phyloP scores from a whole-genome alignment of 768 basidiomycete genomes.

The Termitomyces sp. region DNA sequence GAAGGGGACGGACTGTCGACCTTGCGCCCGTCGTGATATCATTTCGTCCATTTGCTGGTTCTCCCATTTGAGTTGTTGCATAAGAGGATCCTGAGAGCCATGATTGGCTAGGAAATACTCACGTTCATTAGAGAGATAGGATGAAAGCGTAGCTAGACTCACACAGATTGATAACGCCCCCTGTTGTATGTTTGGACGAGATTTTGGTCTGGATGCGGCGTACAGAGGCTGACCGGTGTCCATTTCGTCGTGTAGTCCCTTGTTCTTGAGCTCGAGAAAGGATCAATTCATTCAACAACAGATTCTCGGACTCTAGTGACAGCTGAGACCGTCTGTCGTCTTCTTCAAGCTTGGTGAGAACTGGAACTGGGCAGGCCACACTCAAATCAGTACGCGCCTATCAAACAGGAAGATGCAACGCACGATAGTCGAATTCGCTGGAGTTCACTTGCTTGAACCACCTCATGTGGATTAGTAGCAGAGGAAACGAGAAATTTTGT shows the following conservation, averaged over 20 bases:
- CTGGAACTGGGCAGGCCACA: not conserved
- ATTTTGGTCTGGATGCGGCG: not conserved
- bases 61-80: not conserved
- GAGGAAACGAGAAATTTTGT: not conserved
- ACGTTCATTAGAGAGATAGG: not conserved
- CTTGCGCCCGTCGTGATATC: not conserved
- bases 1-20: not conserved
- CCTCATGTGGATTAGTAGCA: not conserved
- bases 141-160: not conserved
- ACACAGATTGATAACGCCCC: not conserved
- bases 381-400: not conserved
- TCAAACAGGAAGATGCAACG: not conserved
- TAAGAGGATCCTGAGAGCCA: not conserved
- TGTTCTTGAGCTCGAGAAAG: not conserved
- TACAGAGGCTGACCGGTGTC: not conserved
- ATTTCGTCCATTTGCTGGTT: constrained; percentile 2
- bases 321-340: not conserved
- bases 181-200: not conserved
- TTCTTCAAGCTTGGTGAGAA: not conserved
- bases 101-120: not conserved
- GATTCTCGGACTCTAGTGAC: not conserved
- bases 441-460: constrained; percentile 6
- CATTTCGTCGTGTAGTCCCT: not conserved
- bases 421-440: not conserved
- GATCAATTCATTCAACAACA: constrained; percentile 1